Percentiles rank a stretch among this genome's conserved stretches.
These are phyloP conservation scores for Moesziomyces sp. DNA, from an alignment of 1,284 basidiomycete species.

Conservation along the genomic window DNA sequence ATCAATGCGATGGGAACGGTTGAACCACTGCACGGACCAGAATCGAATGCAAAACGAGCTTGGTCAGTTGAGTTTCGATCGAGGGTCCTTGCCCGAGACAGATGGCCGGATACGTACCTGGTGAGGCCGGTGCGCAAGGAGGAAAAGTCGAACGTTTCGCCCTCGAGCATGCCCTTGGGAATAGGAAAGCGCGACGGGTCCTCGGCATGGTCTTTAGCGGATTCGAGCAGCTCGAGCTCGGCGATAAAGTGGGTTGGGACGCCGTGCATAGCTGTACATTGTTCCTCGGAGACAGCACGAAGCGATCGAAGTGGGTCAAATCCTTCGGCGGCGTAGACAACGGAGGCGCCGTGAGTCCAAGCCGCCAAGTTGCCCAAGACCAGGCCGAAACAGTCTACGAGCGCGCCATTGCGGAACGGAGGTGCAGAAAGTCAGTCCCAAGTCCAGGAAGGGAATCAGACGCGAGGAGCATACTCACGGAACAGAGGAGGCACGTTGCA, in stretches of 20 bases:
- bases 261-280: conserved; percentile 81
- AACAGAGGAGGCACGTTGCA: conserved; percentile 58
- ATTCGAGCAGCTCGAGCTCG: conserved; percentile 74
- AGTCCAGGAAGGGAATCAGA: no score
- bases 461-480: conserved; percentile 23
- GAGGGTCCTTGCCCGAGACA: not conserved
- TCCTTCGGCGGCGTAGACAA: conserved; percentile 79
- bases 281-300: conserved; percentile 76
- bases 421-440: not conserved
- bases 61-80: not conserved
- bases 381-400: conserved; percentile 79
- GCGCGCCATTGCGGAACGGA: not conserved
- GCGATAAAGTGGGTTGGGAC: conserved; percentile 83
- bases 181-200: conserved; percentile 18
- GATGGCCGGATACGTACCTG: conserved; percentile 20
- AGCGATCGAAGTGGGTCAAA: conserved; percentile 77
- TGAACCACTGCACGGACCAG: conserved; percentile 73
- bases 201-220: conserved; percentile 66
- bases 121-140: conserved; percentile 78
- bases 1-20: conserved; percentile 79
- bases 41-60: not conserved
- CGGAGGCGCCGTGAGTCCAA: conserved; percentile 78
- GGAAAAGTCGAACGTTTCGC: conserved; percentile 47
- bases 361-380: conserved; percentile 83
- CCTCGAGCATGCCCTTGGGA: conserved; percentile 30